Conservation (phyloP, 176 grass and related monocot species). For the Pontederia crassipes region DNA sequence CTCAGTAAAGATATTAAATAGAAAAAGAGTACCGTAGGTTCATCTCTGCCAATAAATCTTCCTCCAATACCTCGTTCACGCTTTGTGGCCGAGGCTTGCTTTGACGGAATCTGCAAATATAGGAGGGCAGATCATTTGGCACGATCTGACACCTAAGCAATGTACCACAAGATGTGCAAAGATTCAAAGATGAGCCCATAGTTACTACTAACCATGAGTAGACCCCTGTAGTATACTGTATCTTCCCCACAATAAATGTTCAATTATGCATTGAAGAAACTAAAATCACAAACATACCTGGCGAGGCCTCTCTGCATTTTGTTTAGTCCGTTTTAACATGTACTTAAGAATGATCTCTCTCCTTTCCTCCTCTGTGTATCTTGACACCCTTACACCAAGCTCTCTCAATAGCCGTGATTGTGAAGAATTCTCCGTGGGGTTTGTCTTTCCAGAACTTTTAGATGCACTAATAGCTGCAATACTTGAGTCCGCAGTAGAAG, state of each 20-base stretch:
- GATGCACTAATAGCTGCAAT: not conserved
- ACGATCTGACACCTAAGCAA: not conserved
- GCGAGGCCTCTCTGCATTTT: constrained; percentile 27
- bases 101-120: constrained; percentile 52
- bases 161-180: not conserved
- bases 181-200: not conserved
- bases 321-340: constrained; percentile 52
- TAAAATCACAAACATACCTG: constrained; percentile 46
- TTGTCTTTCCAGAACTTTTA: constrained; percentile 16
- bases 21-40: constrained; percentile 28
- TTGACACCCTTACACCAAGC: constrained; percentile 31
- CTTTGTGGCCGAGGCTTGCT: constrained; percentile 55
- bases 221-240: not conserved
- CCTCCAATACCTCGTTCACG: constrained; percentile 57
- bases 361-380: constrained; percentile 52
- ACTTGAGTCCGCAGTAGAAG: not conserved
- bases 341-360: constrained; percentile 68
- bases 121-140: not conserved
- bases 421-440: constrained; percentile 9
- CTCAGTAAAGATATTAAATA: not conserved
- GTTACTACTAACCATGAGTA: not conserved
- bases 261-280: constrained; percentile 5
- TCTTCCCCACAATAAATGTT: not conserved
- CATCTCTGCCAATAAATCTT: constrained; percentile 50
- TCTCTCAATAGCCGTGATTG: constrained; percentile 32